Base-by-base conservation (phyloP, 1,284 basidiomycete species). In the Cystobasidium pallidum region DNA sequence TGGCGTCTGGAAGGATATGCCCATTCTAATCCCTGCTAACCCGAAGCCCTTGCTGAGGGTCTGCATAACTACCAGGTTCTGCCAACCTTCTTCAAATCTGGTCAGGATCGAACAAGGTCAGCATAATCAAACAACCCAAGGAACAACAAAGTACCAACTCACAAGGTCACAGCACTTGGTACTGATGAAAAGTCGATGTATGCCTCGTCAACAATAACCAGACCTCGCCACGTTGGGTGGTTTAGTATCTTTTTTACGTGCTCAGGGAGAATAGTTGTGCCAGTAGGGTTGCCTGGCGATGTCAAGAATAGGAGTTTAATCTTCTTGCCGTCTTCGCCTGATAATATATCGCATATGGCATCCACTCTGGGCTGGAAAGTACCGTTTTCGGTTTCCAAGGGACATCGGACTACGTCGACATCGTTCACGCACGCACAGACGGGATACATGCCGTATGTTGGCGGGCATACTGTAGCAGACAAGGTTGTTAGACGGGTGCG, bases 351-450 rank as follows among this genome's bases (percentile, higher is more conserved):
- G 49, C 45, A 58, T 47, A 78, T 73, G 67, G 76, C 28, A 32
- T 88, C 86, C n/a, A 94, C 84, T 54, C 86, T 84, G 10, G 94
- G 79, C 74, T 89, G 88, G 78, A 98, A 99, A 57, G 88, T 81
- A 1, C 92, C 93, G 0, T 81, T 83, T 73, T 89, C 87, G 19
- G 92, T 84, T 70, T 90, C 86, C 4, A 99, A 66, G 2, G 89
- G 89, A 2, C 92, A 88, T 79, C 90, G 88, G 63, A 94, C 87
- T 2, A 96, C 83, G 0, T 86, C 89, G 2, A 97, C 84, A 79
- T 99, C 96, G 80, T 99, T 99, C 66, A 99, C 89, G 77, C 94
- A 90, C 7, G 95, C 96, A 74, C 91, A 93, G 1, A 99, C 95
- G 21, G 85, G 82, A 82, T 99, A 99, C 95, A 99, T 99, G 26